Evolutionary conservation across 2,329 filamentous ascomycete genomes (phyloP).

Genomic region (Cladophialophora psammophila): DNA sequence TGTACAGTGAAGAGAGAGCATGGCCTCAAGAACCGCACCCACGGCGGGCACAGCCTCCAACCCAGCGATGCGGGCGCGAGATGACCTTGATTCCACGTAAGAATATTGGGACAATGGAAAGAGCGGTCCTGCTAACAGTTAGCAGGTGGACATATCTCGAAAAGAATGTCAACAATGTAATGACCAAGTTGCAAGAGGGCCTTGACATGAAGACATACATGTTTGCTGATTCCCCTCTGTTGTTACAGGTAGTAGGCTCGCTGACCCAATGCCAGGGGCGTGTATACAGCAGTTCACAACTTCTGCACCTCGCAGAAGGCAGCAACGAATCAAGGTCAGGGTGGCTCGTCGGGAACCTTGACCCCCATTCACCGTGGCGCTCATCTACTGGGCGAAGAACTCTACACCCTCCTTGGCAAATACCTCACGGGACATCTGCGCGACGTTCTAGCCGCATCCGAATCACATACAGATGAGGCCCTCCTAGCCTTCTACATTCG

Average conservation of each 20-base stretch:
- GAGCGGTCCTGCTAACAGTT: not conserved
- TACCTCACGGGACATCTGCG: conserved; percentile 82
- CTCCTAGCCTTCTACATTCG: conserved; percentile 91
- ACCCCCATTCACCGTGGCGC: conserved; percentile 54
- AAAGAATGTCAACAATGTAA: conserved; percentile 86
- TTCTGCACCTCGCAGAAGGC: conserved; percentile 99
- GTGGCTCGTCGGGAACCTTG: conserved; percentile 7
- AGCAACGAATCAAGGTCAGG: conserved; percentile 57
- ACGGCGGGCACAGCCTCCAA: conserved; percentile 30
- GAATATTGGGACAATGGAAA: conserved; percentile 37
- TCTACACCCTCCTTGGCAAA: conserved; percentile 88
- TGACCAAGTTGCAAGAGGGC: conserved; percentile 88
- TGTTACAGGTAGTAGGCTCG: conserved; percentile 47
- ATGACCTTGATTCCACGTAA: conserved; percentile 68
- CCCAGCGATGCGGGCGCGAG: conserved; percentile 44
- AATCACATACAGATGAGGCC: conserved; percentile 85
- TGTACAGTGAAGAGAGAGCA: not conserved
- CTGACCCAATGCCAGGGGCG: conserved; percentile 26
- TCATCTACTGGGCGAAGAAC: conserved; percentile 91
- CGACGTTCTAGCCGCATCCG: conserved; percentile 74
- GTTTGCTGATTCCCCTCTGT: conserved; percentile 54
- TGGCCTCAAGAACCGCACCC: conserved; percentile 1
- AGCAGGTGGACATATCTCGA: conserved; percentile 88
- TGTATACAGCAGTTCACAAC: conserved; percentile 84
- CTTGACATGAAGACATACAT: conserved; percentile 82